Percentiles rank a stretch among this genome's conserved stretches.
These are phyloP conservation scores for Colletotrichum karsti DNA, from an alignment of 2,329 filamentous ascomycete species.

Conservation along the genomic window DNA sequence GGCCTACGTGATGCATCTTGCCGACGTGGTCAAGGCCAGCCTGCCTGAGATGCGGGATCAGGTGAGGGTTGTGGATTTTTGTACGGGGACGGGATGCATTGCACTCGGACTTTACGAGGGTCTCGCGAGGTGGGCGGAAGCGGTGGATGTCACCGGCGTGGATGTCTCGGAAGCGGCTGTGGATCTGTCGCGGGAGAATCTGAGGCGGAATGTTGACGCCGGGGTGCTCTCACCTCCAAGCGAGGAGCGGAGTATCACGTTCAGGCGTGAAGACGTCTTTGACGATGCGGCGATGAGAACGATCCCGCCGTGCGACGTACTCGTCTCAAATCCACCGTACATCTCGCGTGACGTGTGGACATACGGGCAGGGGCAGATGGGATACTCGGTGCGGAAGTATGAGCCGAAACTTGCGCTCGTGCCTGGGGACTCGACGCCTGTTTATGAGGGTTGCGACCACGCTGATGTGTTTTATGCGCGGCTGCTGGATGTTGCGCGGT, in stretches of 20 bases:
- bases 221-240: slow-evolving; percentile 33
- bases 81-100: slow-evolving; percentile 92
- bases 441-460: slow-evolving; percentile 40
- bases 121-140: slow-evolving; percentile 51
- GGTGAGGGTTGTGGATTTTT: slow-evolving; percentile 81
- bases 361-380: slow-evolving; percentile 49
- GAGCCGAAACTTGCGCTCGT: slow-evolving; percentile 87
- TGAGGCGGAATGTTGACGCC: slow-evolving; percentile 54
- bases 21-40: slow-evolving; percentile 45
- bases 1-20: slow-evolving; percentile 68
- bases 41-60: background rate
- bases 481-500: slow-evolving; percentile 63
- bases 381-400: slow-evolving; percentile 81
- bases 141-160: slow-evolving; percentile 69
- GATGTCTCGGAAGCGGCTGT: slow-evolving; percentile 78
- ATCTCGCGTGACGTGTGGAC: slow-evolving; percentile 67
- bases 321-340: slow-evolving; percentile 93
- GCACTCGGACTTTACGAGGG: slow-evolving; percentile 77
- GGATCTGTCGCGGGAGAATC: slow-evolving; percentile 71
- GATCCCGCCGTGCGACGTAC: slow-evolving; percentile 62
- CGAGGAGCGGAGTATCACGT: slow-evolving; percentile 44
- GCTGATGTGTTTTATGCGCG: slow-evolving; percentile 74
- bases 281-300: slow-evolving; percentile 44
- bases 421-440: slow-evolving; percentile 42
- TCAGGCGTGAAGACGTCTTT: slow-evolving; percentile 61